Percentiles rank a stretch among this genome's conserved stretches.
These are phyloP conservation scores for Gastrolobium bilobum DNA, from an alignment of 306 rosid species.

Conservation along the genomic window DNA sequence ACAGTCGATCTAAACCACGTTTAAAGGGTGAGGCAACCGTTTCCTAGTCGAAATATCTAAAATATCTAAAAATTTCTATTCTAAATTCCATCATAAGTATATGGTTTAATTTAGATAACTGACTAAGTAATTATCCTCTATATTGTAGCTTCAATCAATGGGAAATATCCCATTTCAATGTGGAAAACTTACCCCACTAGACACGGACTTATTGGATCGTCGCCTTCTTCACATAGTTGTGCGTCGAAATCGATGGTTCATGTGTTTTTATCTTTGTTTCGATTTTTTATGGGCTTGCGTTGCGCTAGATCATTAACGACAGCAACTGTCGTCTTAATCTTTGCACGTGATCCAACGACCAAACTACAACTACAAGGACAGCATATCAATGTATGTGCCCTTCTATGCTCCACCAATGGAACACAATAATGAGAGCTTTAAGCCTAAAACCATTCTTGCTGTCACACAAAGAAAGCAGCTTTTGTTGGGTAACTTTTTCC, in stretches of 20 bases:
- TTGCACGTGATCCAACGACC: slow-evolving; percentile 38
- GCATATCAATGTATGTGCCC: slow-evolving; percentile 34
- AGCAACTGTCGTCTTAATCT: neutral
- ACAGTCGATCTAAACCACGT: slow-evolving; percentile 1
- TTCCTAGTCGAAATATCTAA: slow-evolving; percentile 28
- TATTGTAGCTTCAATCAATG: neutral
- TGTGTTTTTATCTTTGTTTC: slow-evolving; percentile 36
- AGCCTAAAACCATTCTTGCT: slow-evolving; percentile 36
- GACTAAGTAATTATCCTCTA: neutral
- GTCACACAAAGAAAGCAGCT: slow-evolving; percentile 34
- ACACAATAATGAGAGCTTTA: slow-evolving; percentile 34
- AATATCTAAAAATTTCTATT: slow-evolving; percentile 24
- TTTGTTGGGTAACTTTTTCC: slow-evolving; percentile 26
- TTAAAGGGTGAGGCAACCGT: slow-evolving; percentile 6
- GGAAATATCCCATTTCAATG: slow-evolving; percentile 29
- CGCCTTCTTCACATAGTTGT: neutral
- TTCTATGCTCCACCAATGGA: slow-evolving; percentile 12
- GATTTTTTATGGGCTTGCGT: slow-evolving; percentile 4
- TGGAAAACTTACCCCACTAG: neutral
- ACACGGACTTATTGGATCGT: neutral
- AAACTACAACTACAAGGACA: slow-evolving; percentile 9
- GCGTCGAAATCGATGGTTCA: neutral
- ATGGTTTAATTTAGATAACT: slow-evolving; percentile 1
- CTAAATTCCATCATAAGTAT: neutral
- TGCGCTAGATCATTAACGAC: slow-evolving; percentile 41